Conservation (phyloP, 257 asterid species). For the Leonotis leonurus region DNA sequence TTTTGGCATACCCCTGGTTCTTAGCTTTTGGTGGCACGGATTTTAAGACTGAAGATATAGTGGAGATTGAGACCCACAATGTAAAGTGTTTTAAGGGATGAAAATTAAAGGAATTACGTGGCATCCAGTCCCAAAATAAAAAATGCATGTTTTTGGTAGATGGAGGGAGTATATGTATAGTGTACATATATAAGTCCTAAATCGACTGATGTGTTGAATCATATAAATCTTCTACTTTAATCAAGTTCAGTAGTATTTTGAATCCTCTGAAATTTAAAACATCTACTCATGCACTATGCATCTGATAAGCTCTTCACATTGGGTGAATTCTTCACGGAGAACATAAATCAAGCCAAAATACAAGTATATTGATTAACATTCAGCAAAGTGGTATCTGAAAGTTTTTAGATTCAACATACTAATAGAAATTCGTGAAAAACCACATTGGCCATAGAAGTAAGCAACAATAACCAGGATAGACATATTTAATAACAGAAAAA, state of each 20-base stretch:
- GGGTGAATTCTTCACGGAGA: not conserved
- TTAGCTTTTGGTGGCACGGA: too few species aligned
- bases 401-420: not conserved
- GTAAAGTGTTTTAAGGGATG: too few species aligned
- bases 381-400: not conserved
- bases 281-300: not conserved
- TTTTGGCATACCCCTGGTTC: too few species aligned
- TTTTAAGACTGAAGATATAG: too few species aligned
- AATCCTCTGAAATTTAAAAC: not conserved
- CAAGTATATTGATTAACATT: not conserved
- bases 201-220: not conserved
- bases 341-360: not conserved
- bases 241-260: not conserved
- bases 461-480: not conserved
- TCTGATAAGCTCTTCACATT: not conserved
- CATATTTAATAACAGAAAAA: not conserved
- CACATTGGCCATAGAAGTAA: not conserved
- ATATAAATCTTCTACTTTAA: not conserved
- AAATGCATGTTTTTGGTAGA: too few species aligned
- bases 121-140: too few species aligned
- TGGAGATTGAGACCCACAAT: too few species aligned
- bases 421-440: not conserved
- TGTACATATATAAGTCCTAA: not conserved
- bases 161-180: too few species aligned
- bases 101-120: too few species aligned